A percentile compares a stretch with the other conserved stretches of the same genome.
These are phyloP conservation scores for Solanum sejunctum DNA, from an alignment of 257 asterid species.

Conservation along the genomic window DNA sequence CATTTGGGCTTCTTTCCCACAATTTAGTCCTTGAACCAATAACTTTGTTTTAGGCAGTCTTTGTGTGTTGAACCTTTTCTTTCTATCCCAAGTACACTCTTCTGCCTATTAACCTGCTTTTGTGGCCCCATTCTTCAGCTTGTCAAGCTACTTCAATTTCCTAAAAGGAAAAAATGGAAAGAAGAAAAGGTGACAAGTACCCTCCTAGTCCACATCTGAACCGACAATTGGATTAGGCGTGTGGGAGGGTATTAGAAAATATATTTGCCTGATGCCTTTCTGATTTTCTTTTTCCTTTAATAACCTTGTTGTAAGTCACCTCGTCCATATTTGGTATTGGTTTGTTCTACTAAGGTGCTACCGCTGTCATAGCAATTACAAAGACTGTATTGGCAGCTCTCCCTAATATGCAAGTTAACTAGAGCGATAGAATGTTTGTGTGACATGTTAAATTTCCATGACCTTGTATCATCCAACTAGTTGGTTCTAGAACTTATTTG, in stretches of 20 bases:
- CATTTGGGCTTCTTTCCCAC: neutral
- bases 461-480: neutral
- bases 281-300: neutral
- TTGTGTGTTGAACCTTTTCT: neutral
- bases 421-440: neutral
- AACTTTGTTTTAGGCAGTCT: neutral
- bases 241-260: neutral
- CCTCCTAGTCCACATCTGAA: neutral
- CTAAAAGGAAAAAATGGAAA: neutral
- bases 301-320: neutral
- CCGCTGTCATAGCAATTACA: neutral
- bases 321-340: neutral
- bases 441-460: neutral
- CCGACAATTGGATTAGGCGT: neutral
- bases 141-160: neutral
- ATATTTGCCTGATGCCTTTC: neutral
- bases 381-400: neutral
- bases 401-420: neutral
- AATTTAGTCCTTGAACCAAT: neutral
- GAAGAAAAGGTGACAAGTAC: neutral
- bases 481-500: neutral
- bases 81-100: neutral
- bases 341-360: neutral
- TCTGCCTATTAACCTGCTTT: neutral
- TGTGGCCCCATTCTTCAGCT: neutral